Percentiles rank a stretch among this genome's conserved stretches.
Evolutionary conservation across 202 grass and related monocot species (phyloP).

Genomic region (Setaria viridis): DNA sequence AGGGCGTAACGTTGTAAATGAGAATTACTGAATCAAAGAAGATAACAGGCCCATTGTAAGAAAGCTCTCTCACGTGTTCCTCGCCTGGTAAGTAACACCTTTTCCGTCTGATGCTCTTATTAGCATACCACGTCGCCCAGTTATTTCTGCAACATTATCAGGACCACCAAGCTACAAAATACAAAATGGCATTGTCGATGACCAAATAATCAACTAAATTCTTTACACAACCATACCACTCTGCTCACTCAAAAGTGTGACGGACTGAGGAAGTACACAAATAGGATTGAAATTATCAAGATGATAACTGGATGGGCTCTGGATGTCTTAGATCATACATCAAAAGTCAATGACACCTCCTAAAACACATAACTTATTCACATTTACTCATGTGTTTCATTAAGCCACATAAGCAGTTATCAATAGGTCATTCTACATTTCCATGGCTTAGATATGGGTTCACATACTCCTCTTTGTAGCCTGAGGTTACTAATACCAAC

Average conservation of each 20-base stretch:
- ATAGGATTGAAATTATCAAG: neutral
- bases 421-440: constrained; percentile 22
- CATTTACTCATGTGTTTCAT: neutral
- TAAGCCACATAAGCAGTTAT: neutral
- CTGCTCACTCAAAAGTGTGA: neutral
- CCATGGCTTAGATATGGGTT: neutral
- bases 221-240: constrained; percentile 26
- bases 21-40: constrained; percentile 43
- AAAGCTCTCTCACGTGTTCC: constrained; percentile 75
- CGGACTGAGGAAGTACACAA: constrained; percentile 1
- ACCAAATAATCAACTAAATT: constrained; percentile 34
- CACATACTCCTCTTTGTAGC: neutral
- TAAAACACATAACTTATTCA: constrained; percentile 3
- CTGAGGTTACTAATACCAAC: neutral
- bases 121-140: constrained; percentile 93
- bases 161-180: constrained; percentile 89
- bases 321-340: constrained; percentile 4
- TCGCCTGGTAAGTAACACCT: constrained; percentile 91
- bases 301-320: neutral
- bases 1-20: constrained; percentile 27
- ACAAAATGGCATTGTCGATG: constrained; percentile 5
- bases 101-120: constrained; percentile 83
- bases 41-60: constrained; percentile 40
- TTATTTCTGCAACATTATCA: constrained; percentile 97
- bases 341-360: neutral